Conservation (phyloP, 2,329 filamentous ascomycete species). For the Zymoseptoria crescenta region DNA sequence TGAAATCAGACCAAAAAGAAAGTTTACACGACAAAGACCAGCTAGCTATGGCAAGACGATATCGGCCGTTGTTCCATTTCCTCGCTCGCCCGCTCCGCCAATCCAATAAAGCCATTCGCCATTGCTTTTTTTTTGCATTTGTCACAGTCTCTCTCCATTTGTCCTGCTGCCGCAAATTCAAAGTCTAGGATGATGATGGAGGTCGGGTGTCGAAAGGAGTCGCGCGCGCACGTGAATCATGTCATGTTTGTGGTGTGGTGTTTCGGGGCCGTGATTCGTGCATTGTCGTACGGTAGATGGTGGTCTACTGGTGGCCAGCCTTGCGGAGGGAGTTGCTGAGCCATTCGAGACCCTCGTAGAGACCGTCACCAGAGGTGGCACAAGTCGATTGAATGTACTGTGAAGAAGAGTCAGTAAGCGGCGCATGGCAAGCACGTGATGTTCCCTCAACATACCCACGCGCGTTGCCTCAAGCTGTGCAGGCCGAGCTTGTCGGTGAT, state of each 20-base stretch:
- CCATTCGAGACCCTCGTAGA: conserved; percentile 89
- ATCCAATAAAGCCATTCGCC: conserved; percentile 6
- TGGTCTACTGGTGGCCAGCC: conserved; percentile 41
- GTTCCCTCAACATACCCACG: conserved; percentile 67
- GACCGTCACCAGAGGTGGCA: conserved; percentile 97
- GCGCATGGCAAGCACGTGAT: neutral
- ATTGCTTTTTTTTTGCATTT: conserved; percentile 6
- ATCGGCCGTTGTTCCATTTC: conserved; percentile 3
- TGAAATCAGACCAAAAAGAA: conserved; percentile 1
- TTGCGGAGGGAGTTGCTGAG: conserved; percentile 49
- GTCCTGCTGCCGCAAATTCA: conserved; percentile 21
- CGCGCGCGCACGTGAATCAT: conserved; percentile 14
- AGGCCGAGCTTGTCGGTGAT: conserved; percentile 99
- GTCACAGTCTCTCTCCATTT: conserved; percentile 13
- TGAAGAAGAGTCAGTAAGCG: conserved; percentile 1
- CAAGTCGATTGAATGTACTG: conserved; percentile 99
- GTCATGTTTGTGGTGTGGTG: conserved; percentile 4
- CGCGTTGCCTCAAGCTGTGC: conserved; percentile 95
- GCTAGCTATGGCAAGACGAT: conserved; percentile 17
- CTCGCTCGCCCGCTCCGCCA: conserved; percentile 1
- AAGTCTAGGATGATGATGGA: conserved; percentile 11
- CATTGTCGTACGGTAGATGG: conserved; percentile 8
- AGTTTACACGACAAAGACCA: conserved; percentile 16
- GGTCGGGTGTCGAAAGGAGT: conserved; percentile 2
- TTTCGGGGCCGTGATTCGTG: conserved; percentile 12